Base-by-base conservation (phyloP, 371 early-diverging fungal species). In the Apophysomyces variabilis region DNA sequence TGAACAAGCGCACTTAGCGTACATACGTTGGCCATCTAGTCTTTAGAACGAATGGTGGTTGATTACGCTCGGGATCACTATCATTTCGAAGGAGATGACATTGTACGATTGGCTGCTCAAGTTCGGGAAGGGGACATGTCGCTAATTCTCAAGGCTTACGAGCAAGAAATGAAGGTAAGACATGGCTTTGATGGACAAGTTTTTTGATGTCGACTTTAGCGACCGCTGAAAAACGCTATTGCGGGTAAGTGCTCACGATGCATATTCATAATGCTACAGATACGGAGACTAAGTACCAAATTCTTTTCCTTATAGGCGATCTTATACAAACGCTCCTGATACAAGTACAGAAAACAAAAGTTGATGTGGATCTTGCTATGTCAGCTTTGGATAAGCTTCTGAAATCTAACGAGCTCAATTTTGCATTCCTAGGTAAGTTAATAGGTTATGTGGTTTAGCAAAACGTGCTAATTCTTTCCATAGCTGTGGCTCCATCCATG, bases 391-490 rank as follows among this genome's bases (percentile, higher is more conserved):
- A 98, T 76, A 94, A 96, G 68, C 87, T 98, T 38, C 84, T 98
- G 54, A 87, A 90, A 67, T 90, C 97, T 0, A 97, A 98, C 77
- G 98, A 98, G 72, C 88, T 98, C 60, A 98, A 97, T 67, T 98
- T 98, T 86, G 92, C 94, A 11, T 88, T 98, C 66, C 69, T 98
- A 45, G 82, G 82, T 79, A 74, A 61, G 36, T 26, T 47, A 58
- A 14, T 14, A 37, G 9, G 35, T 43, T 21, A 41, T 44, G 14
- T 11, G 21, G 37, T 41, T 50, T 58, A 16, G 32, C 21, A 26
- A 26, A 26, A 26, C 32, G 3, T 26, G 3, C 3, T 44, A 36
- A 36, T 57, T 46, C 6, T 41, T 12, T 65, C 32, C 21, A 37
- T 59, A 80, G 88, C 89, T 54, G 87, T 88, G 32, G 86, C 86